Conservation (phyloP, 2,329 filamentous ascomycete genomes). For the Rhexocercosporidium sp. region DNA sequence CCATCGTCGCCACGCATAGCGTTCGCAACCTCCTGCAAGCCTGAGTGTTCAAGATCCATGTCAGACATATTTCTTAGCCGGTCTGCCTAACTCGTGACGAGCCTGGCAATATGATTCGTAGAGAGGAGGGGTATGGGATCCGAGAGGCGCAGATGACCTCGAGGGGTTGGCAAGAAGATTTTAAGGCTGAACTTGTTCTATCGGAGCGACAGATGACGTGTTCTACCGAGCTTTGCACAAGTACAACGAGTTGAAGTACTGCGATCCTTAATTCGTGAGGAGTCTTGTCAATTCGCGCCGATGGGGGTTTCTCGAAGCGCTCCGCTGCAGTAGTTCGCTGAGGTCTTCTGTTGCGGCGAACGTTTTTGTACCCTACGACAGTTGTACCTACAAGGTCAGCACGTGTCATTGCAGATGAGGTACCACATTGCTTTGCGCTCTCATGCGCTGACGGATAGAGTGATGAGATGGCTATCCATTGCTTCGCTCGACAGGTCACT, state of each 20-base stretch:
- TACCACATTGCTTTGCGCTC: conserved; percentile 36
- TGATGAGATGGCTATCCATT: conserved; percentile 32
- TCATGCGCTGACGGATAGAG: conserved; percentile 32
- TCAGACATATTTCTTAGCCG: conserved; percentile 39
- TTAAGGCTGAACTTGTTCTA: conserved; percentile 39
- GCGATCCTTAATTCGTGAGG: conserved; percentile 30
- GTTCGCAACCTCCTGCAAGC: conserved; percentile 45
- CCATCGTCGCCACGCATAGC: conserved; percentile 42
- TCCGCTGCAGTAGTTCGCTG: conserved; percentile 42
- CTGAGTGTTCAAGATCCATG: conserved; percentile 43
- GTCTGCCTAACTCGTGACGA: conserved; percentile 27
- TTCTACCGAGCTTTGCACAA: conserved; percentile 41
- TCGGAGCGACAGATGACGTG: conserved; percentile 41
- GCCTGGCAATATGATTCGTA: conserved; percentile 40
- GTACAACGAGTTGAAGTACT: conserved; percentile 37
- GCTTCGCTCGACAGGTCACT: conserved; percentile 30
- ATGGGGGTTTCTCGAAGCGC: conserved; percentile 39
- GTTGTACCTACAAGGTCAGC: conserved; percentile 43
- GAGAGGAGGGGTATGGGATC: conserved; percentile 25
- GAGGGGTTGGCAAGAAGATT: conserved; percentile 40
- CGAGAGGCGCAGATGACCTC: conserved; percentile 42
- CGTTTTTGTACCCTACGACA: conserved; percentile 40
- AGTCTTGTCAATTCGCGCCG: conserved; percentile 34
- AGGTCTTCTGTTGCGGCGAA: conserved; percentile 38
- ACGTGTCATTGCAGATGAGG: conserved; percentile 43